phyloP scores from a whole-genome alignment of 192 early-diverging fungal species.

The Dimargaris verticillata region DNA sequence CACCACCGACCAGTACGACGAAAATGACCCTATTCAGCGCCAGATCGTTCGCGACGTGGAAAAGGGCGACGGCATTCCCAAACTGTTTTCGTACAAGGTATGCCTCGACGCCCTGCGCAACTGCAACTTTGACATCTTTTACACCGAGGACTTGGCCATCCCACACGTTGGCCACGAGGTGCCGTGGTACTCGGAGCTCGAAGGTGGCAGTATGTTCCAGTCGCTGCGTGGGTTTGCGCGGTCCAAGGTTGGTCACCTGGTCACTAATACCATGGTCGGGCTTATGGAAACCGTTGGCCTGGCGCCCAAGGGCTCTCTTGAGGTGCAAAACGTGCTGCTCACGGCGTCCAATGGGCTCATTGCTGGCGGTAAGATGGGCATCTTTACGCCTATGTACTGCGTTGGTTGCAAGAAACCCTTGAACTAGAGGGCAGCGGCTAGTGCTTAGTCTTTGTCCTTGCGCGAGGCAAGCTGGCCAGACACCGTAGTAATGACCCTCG shows the following conservation, averaged over 20 bases:
- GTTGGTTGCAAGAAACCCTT: slow-evolving; percentile 55
- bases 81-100: slow-evolving; percentile 57
- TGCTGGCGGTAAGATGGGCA: slow-evolving; percentile 51
- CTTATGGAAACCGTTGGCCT: slow-evolving; percentile 66
- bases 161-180: slow-evolving; percentile 40
- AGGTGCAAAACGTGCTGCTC: slow-evolving; percentile 67
- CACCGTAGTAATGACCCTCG: background rate
- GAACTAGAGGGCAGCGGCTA: background rate
- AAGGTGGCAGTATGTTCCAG: slow-evolving; percentile 18
- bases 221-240: slow-evolving; percentile 26
- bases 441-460: too few species aligned
- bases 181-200: slow-evolving; percentile 72
- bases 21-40: slow-evolving; percentile 48
- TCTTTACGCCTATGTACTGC: slow-evolving; percentile 95
- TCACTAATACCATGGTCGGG: slow-evolving; percentile 62
- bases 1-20: slow-evolving; percentile 78
- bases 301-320: slow-evolving; percentile 68
- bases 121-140: slow-evolving; percentile 75
- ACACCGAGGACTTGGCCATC: slow-evolving; percentile 43
- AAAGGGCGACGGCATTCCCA: slow-evolving; percentile 80
- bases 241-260: slow-evolving; percentile 42
- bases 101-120: slow-evolving; percentile 63
- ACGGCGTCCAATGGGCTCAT: slow-evolving; percentile 71
- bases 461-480: too few species aligned
- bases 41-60: slow-evolving; percentile 71